Evolutionary conservation across 352 stramenopile genomes (phyloP).

Genomic region (Phytophthora agathidicida): DNA sequence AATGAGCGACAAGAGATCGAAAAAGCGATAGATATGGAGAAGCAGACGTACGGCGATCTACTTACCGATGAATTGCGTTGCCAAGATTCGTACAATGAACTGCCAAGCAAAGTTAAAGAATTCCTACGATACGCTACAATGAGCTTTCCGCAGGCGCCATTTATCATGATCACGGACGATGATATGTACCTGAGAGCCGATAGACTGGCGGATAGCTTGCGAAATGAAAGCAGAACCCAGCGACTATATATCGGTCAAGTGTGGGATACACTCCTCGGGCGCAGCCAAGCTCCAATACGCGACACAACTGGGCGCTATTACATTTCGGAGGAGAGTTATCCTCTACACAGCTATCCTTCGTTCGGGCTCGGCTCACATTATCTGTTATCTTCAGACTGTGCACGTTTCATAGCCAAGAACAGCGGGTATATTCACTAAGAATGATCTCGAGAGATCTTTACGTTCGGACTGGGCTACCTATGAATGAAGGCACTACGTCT

Average conservation of each 20-base stretch:
- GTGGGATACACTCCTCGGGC: slow-evolving; percentile 8
- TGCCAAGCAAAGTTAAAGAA: slow-evolving; percentile 55
- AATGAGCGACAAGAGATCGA: slow-evolving; percentile 2
- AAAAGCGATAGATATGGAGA: slow-evolving; percentile 34
- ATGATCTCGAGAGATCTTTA: too few species aligned
- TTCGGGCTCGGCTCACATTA: slow-evolving; percentile 59
- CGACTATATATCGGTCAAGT: slow-evolving; percentile 26
- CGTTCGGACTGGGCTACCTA: too few species aligned
- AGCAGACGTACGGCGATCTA: slow-evolving; percentile 39
- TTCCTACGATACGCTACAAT: slow-evolving; percentile 45
- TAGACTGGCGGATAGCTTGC: slow-evolving; percentile 1
- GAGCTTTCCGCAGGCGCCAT: slow-evolving; percentile 12
- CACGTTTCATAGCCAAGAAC: slow-evolving; percentile 48
- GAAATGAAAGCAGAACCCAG: background rate
- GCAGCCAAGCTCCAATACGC: slow-evolving; percentile 17
- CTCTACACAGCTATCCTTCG: slow-evolving; percentile 35
- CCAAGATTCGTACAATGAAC: slow-evolving; percentile 44
- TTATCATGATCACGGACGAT: slow-evolving; percentile 60
- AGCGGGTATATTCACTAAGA: too few species aligned
- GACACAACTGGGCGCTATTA: slow-evolving; percentile 34
- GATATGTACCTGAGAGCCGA: slow-evolving; percentile 53
- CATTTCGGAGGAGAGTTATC: slow-evolving; percentile 34
- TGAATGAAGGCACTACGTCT: too few species aligned
- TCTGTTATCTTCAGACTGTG: slow-evolving; percentile 55
- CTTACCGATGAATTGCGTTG: slow-evolving; percentile 51